A percentile compares a stretch with the other conserved stretches of the same genome.
phyloP scores from a whole-genome alignment of 2,329 filamentous ascomycete genomes.

The Coniochaeta prunicola region DNA sequence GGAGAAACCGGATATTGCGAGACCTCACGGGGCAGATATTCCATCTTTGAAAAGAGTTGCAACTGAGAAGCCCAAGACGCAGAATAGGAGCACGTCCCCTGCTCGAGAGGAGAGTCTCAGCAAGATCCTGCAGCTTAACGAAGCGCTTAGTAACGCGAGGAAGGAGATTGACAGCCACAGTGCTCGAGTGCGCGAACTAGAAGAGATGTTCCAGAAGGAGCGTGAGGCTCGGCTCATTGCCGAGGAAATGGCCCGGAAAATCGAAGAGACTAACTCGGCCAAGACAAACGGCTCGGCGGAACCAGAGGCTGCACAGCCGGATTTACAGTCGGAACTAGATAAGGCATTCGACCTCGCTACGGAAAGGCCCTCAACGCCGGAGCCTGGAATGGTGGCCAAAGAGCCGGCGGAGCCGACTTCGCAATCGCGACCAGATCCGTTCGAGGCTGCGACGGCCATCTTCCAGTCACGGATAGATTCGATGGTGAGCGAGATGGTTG shows the following conservation, averaged over 20 bases:
- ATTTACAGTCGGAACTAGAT: constrained; percentile 32
- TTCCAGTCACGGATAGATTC: constrained; percentile 67
- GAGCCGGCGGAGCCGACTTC: constrained; percentile 9
- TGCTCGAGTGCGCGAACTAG: constrained; percentile 71
- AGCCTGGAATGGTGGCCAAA: constrained; percentile 17
- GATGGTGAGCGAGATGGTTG: constrained; percentile 73
- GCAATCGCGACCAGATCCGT: constrained; percentile 19
- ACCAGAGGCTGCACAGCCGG: constrained; percentile 15
- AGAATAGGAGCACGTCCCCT: constrained; percentile 46
- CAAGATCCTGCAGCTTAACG: constrained; percentile 77
- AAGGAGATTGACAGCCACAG: constrained; percentile 82
- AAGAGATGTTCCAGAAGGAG: constrained; percentile 71
- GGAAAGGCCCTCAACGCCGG: constrained; percentile 20
- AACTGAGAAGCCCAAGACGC: constrained; percentile 64
- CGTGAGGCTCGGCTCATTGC: constrained; percentile 74
- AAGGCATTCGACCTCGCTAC: constrained; percentile 37
- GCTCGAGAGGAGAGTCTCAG: constrained; percentile 53
- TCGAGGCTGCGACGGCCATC: constrained; percentile 27
- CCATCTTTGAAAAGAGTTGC: constrained; percentile 67
- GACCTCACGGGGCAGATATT: constrained; percentile 29
- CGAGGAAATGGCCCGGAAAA: constrained; percentile 69
- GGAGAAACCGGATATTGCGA: constrained; percentile 75
- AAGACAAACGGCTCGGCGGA: constrained; percentile 31
- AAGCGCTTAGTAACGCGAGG: constrained; percentile 76
- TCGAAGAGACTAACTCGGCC: constrained; percentile 48